These are phyloP conservation scores for Toxoplasma gondii DNA, from an alignment of 169 alveolate genomes.

Conservation along the genomic window DNA sequence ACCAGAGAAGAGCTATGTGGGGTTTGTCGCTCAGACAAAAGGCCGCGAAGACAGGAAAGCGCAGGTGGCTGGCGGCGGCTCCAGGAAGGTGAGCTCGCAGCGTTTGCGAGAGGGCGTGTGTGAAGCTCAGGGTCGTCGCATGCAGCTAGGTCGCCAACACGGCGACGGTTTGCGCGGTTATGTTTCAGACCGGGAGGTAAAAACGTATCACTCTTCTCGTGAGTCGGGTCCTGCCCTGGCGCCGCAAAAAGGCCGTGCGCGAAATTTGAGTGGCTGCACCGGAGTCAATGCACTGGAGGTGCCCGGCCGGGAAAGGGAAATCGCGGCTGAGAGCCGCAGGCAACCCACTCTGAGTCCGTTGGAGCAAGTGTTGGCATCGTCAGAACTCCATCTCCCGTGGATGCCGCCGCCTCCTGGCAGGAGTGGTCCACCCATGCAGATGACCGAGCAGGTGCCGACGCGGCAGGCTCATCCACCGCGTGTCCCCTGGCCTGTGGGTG, in stretches of 20 bases:
- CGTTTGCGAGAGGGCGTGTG: neutral
- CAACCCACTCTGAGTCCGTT: too few species aligned
- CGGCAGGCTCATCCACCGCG: neutral
- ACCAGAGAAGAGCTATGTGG: neutral
- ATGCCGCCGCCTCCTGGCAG: too few species aligned
- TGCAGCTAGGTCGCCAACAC: neutral
- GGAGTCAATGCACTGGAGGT: neutral
- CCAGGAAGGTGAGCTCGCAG: neutral
- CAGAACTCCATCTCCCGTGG: too few species aligned
- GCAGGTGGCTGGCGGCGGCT: neutral
- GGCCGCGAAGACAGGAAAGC: neutral
- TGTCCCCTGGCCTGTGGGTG: neutral
- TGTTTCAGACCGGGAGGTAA: neutral
- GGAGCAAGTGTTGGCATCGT: too few species aligned
- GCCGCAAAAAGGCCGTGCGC: too few species aligned
- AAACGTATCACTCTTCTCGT: neutral
- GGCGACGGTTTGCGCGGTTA: neutral
- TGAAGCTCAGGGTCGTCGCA: neutral
- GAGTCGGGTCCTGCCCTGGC: too few species aligned
- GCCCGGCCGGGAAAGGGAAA: neutral
- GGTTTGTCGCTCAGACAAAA: neutral
- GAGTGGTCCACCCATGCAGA: neutral
- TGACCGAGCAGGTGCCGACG: neutral
- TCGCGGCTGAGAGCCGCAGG: too few species aligned
- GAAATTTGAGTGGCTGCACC: too few species aligned